A percentile compares a stretch with the other conserved stretches of the same genome.
phyloP scores from a whole-genome alignment of 2,329 filamentous ascomycete genomes.

The Sclerotinia subarctica region DNA sequence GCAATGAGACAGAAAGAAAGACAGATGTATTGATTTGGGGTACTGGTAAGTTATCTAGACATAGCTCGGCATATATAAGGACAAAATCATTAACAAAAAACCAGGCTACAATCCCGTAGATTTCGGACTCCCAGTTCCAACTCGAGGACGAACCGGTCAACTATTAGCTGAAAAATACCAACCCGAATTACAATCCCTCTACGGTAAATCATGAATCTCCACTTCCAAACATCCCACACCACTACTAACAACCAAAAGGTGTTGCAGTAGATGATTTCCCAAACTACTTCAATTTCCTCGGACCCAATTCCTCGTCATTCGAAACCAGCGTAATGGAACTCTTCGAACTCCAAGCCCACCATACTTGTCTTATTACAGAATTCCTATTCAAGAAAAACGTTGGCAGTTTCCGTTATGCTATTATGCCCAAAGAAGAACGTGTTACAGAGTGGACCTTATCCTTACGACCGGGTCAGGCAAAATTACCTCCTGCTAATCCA shows the following conservation, averaged over 20 bases:
- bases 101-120: slow-evolving; percentile 6
- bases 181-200: neutral
- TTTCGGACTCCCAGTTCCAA: slow-evolving; percentile 6
- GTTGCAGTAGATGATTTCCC: slow-evolving; percentile 11
- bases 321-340: slow-evolving; percentile 4
- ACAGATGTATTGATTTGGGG: slow-evolving; percentile 10
- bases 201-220: neutral
- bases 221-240: neutral
- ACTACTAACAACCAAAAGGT: neutral
- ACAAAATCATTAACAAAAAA: neutral
- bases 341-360: slow-evolving; percentile 8
- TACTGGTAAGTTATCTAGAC: neutral
- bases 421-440: slow-evolving; percentile 2
- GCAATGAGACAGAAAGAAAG: neutral
- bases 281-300: slow-evolving; percentile 11
- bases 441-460: neutral
- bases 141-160: neutral
- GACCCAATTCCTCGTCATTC: slow-evolving; percentile 4
- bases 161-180: slow-evolving; percentile 12
- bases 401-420: neutral
- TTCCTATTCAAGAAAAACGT: slow-evolving; percentile 4
- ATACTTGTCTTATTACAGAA: neutral
- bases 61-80: no score
- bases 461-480: neutral
- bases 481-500: neutral